Evolutionary conservation across 805 yeast species (phyloP).

Genomic region (Sugiyamaella lignohabitans): DNA sequence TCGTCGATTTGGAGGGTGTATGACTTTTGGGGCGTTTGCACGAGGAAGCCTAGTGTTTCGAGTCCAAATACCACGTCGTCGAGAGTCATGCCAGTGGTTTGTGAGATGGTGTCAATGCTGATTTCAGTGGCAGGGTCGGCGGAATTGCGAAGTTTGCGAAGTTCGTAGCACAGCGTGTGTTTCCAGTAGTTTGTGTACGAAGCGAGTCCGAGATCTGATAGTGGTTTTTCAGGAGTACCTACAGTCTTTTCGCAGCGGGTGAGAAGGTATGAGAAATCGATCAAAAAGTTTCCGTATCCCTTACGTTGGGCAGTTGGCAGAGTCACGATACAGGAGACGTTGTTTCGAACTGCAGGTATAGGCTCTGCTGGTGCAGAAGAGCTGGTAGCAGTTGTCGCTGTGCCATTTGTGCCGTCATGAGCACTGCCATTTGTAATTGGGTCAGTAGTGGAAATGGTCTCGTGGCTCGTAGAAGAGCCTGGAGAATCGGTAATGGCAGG

Average conservation of each 20-base stretch:
- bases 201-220: slow-evolving; percentile 75
- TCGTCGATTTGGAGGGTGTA: slow-evolving; percentile 53
- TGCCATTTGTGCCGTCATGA: slow-evolving; percentile 1
- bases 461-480: neutral
- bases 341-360: slow-evolving; percentile 34
- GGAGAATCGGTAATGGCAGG: neutral
- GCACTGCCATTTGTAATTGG: neutral
- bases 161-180: slow-evolving; percentile 45
- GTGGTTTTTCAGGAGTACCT: slow-evolving; percentile 95
- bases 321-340: slow-evolving; percentile 85
- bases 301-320: slow-evolving; percentile 79
- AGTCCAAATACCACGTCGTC: slow-evolving; percentile 84
- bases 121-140: slow-evolving; percentile 15
- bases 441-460: neutral
- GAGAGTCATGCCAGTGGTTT: slow-evolving; percentile 74
- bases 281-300: slow-evolving; percentile 84
- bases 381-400: neutral
- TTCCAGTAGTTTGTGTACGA: slow-evolving; percentile 90
- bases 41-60: slow-evolving; percentile 64
- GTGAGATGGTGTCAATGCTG: slow-evolving; percentile 57
- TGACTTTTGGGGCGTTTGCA: slow-evolving; percentile 38
- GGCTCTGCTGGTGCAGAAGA: slow-evolving; percentile 34
- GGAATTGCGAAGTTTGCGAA: slow-evolving; percentile 25
- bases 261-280: slow-evolving; percentile 81
- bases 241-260: slow-evolving; percentile 65